Evolutionary conservation across 2,329 filamentous ascomycete species (phyloP), one percentile per base, ranked within the genome.

Genomic region (Beauveria asiatica): DNA sequence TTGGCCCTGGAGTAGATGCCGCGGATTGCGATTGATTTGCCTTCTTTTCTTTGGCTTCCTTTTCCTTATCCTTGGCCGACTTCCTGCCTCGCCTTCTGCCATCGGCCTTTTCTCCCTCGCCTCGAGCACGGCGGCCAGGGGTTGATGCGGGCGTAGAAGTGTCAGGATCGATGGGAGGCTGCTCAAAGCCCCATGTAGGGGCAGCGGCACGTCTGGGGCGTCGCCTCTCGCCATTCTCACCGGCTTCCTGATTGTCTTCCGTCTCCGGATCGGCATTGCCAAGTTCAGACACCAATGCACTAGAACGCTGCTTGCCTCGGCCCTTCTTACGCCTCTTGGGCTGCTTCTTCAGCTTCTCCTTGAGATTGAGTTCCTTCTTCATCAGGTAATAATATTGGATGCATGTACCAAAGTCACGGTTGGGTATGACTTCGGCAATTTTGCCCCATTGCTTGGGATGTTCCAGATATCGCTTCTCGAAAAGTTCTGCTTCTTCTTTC

Each of bases 361-460:
- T 91, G 62, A 92, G 85, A 63, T 89, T 86, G 46, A 85, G 82
- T 51, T 85, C 80, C 74, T 87, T 88, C 74, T 85, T 94, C 69
- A 87, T 89, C 63, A 89, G 80, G 72, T 94, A 94, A 73, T 94
- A 94, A 72, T 92, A 91, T 69, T 91, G 87, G 66, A 94, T 94
- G 72, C 88, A 91, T 51, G 89, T 83, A 64, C 88, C 87, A 72
- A 90, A 92, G 67, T 89, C 85, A 25, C 89, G 84, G 33, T 81
- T 79, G 0, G 82, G 81, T 6, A 93, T 75, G 25, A 80, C 79
- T 61, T 88, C 84, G 5, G 89, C 87, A 61, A 94, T 85, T 66
- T 84, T 85, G 60, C 88, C 88, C 88, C 89, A 94, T 68, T 92
- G 89, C 78, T 94, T 94, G 0, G 89, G 88, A 61, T 82, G 83